Evolutionary conservation across 2,329 filamentous ascomycete species (phyloP), one percentile per base, ranked within the genome.

Genomic region (Colletotrichum tofieldiae): DNA sequence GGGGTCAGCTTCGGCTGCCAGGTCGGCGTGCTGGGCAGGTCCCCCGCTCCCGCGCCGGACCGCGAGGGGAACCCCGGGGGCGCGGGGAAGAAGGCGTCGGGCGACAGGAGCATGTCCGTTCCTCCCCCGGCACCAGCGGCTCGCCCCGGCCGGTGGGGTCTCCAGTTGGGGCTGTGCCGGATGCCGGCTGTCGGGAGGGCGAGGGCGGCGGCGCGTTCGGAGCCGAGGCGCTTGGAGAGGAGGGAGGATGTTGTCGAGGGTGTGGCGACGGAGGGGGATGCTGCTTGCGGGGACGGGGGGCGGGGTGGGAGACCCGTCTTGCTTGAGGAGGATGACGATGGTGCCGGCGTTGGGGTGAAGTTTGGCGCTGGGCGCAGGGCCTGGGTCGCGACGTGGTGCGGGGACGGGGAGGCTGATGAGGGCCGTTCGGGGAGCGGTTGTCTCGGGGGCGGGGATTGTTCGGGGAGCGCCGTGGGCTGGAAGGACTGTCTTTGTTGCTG

Each of bases 1-100:
- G 92, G 92, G 56, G 92, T 94, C 76, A 94, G 77, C 75, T 86
- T 88, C 3, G 91, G 91, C 75, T 90, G 84, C 90, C 91, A 92
- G 1, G 86, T 86, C 0, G 90, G 90, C 47, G 86, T 88, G 45
- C 79, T 80, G 0, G 86, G 86, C 52, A 86, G 76, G 35, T 71
- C 54, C 41, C 20, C 39, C 29, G n/a, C 45, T 18, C 23, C 32
- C 41, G 23, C 54, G 20, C 56, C 23, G 14, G n/a, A 20, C 29
- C 35, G 51, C 16, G 32, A 67, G 47, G 62, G 47, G 18, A 62
- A 37, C 6, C 63, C 54, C 5, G 65, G 65, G 6, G 65, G 52
- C 39, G 70, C 59, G 32, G 65, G 65, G 54, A 72, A 60, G 32
- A 72, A 60, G 35, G 43, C 51, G 16, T 59, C 61, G 20, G 73